Evolutionary conservation across 148 eudicot genomes (phyloP).

Genomic region (Drosera capensis): DNA sequence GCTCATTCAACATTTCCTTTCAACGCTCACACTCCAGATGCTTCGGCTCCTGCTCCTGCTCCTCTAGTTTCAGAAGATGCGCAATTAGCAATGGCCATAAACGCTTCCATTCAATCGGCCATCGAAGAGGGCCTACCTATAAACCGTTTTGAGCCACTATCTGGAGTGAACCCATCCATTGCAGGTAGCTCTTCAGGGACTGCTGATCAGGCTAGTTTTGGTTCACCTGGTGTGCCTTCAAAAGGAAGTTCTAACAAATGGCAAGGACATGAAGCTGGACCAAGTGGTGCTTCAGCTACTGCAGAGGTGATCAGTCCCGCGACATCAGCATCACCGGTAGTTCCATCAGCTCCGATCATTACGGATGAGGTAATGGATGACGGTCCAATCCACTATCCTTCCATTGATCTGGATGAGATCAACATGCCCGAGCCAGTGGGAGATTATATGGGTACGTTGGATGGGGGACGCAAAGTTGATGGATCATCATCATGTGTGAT

Average conservation of each 20-base stretch:
- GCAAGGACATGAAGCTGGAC: slow-evolving; percentile 12
- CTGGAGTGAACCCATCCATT: slow-evolving; percentile 17
- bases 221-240: slow-evolving; percentile 2
- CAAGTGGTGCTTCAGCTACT: slow-evolving; percentile 13
- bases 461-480: slow-evolving; percentile 4
- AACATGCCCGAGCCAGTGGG: slow-evolving; percentile 5
- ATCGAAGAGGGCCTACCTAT: slow-evolving; percentile 13
- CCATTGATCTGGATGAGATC: slow-evolving; percentile 22
- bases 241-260: slow-evolving; percentile 12
- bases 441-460: slow-evolving; percentile 8
- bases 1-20: slow-evolving; percentile 33
- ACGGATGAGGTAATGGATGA: slow-evolving; percentile 14
- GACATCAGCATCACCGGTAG: slow-evolving; percentile 5
- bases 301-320: background rate
- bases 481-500: slow-evolving; percentile 32
- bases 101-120: slow-evolving; percentile 38
- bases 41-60: slow-evolving; percentile 15
- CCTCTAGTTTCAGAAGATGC: slow-evolving; percentile 26
- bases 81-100: slow-evolving; percentile 33
- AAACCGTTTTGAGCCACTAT: slow-evolving; percentile 4
- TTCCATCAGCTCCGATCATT: slow-evolving; percentile 38
- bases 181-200: slow-evolving; percentile 2
- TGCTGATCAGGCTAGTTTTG: background rate
- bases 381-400: slow-evolving; percentile 45
- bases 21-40: slow-evolving; percentile 18